Evolutionary conservation across 768 basidiomycete genomes (phyloP), one percentile per base, ranked within the genome.

Genomic region (Chlorophyllum brunneum): DNA sequence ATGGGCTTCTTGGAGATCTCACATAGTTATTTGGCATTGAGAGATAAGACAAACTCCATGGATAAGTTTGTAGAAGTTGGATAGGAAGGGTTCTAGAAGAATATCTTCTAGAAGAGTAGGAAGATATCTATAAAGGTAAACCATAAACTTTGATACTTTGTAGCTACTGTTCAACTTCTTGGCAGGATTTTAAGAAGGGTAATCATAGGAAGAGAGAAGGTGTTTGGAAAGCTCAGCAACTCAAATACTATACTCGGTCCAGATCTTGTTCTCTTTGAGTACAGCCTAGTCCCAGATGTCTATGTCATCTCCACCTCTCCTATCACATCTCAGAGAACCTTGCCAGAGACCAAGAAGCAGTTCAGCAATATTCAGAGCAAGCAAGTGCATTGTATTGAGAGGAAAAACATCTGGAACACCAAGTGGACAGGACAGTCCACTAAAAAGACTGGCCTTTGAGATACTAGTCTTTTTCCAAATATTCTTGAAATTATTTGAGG

Each of bases 311-410:
- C 27, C 27, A 9, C 20, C 41, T 24, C 24, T 42, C 0, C 56
- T 26, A 42, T 72, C 72, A 15, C 56, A 62, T 4, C 61, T 51
- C 7, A 69, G 41, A 10, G 56, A 63, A 48, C 63, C 65, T 57
- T 67, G 59, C 76, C 71, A 59, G 54, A 73, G 31, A 18, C 44
- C 7, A 43, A 78, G 2, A 38, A 77, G 40, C 1, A 77, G 61
- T 18, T 77, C 72, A 3, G 68, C 65, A 45, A 77, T 63, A 22
- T 66, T 67, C 44, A 73, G 54, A 5, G 51, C 52, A 1, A 61
- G 23, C 0, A 72, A 59, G 54, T 77, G 73, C 75, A 79, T 80
- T 0, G 67, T 18, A 53, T 80, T 75, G 0, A 66, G 61, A 0
- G 61, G 54, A 57, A 76, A 77, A 26, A 63, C 65, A 0, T 40